A percentile compares a stretch with the other conserved stretches of the same genome.
These are phyloP conservation scores for Mrakiaceae sp. DNA, from an alignment of 1,284 basidiomycete species.

Conservation along the genomic window DNA sequence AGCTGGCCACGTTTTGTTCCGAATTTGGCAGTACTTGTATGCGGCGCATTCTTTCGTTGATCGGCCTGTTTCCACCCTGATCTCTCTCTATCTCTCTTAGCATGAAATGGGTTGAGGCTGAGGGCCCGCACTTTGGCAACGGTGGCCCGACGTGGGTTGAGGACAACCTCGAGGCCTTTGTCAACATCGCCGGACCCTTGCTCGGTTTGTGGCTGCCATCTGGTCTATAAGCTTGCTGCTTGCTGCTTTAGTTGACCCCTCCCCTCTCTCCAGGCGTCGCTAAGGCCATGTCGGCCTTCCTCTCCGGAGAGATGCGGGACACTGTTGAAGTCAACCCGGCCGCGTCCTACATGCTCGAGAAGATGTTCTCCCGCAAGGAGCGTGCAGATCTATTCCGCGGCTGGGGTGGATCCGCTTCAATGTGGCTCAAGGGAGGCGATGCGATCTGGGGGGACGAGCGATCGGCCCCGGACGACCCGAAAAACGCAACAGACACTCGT, in stretches of 20 bases:
- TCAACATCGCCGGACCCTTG: constrained; percentile 80
- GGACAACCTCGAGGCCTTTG: constrained; percentile 51
- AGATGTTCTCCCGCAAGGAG: constrained; percentile 78
- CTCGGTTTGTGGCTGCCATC: constrained; percentile 34
- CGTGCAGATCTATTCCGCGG: constrained; percentile 82
- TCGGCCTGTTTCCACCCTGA: constrained; percentile 37
- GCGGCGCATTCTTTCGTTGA: constrained; percentile 30
- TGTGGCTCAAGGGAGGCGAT: constrained; percentile 69
- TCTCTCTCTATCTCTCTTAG: constrained; percentile 34
- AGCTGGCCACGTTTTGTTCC: not conserved
- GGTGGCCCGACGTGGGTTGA: constrained; percentile 90
- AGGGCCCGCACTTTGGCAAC: constrained; percentile 53
- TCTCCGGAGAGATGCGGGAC: constrained; percentile 90
- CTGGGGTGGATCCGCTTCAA: constrained; percentile 88
- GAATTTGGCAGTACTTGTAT: constrained; percentile 31
- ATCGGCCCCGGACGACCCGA: constrained; percentile 61
- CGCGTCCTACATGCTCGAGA: constrained; percentile 44
- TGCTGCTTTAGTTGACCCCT: constrained; percentile 22
- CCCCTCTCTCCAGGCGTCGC: constrained; percentile 32
- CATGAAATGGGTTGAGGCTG: constrained; percentile 91
- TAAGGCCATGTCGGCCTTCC: constrained; percentile 90
- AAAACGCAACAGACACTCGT: not conserved
- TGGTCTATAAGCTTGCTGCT: too few relatives aligned
- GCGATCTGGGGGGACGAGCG: constrained; percentile 43
- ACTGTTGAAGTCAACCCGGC: constrained; percentile 60